Percentiles rank a stretch among this genome's conserved stretches.
These are phyloP conservation scores for Tephrocybe sp. DNA, from an alignment of 768 basidiomycete genomes.

Conservation along the genomic window DNA sequence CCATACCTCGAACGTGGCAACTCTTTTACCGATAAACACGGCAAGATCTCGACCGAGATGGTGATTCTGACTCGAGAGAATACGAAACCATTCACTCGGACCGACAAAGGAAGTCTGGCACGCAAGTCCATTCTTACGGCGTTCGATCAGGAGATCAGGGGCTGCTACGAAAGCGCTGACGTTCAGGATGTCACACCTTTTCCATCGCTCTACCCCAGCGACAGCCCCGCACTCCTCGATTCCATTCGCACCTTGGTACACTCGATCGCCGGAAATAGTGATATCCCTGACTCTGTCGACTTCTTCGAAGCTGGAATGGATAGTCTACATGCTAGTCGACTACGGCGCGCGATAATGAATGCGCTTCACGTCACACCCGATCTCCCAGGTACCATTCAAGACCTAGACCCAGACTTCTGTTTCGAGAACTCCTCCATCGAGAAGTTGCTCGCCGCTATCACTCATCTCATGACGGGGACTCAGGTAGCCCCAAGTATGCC, in stretches of 20 bases:
- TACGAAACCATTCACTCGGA: conserved; percentile 30
- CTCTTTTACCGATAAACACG: conserved; percentile 35
- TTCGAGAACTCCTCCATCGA: conserved; percentile 29
- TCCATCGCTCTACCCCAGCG: conserved; percentile 20
- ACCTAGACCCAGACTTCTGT: conserved; percentile 28
- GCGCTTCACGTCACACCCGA: conserved; percentile 23
- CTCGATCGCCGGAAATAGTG: conserved; percentile 17
- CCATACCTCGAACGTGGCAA: conserved; percentile 34
- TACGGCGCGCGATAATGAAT: conserved; percentile 29
- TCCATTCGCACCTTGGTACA: conserved; percentile 24
- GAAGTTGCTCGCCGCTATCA: conserved; percentile 23
- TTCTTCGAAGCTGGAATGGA: conserved; percentile 44
- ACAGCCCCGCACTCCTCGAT: conserved; percentile 20
- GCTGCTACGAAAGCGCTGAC: conserved; percentile 30
- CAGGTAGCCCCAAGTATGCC: neutral
- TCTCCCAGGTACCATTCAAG: conserved; percentile 16
- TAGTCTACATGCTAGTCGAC: conserved; percentile 35
- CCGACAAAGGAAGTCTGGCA: conserved; percentile 38
- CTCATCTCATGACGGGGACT: conserved; percentile 20
- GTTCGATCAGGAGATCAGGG: conserved; percentile 34
- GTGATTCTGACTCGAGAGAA: conserved; percentile 32
- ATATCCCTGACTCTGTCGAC: conserved; percentile 26
- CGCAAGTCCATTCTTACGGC: conserved; percentile 30
- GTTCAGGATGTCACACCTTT: conserved; percentile 21
- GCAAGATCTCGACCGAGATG: conserved; percentile 37